Base-by-base conservation (phyloP, 495 filamentous ascomycete species). In the Podospora pseudopauciseta region DNA sequence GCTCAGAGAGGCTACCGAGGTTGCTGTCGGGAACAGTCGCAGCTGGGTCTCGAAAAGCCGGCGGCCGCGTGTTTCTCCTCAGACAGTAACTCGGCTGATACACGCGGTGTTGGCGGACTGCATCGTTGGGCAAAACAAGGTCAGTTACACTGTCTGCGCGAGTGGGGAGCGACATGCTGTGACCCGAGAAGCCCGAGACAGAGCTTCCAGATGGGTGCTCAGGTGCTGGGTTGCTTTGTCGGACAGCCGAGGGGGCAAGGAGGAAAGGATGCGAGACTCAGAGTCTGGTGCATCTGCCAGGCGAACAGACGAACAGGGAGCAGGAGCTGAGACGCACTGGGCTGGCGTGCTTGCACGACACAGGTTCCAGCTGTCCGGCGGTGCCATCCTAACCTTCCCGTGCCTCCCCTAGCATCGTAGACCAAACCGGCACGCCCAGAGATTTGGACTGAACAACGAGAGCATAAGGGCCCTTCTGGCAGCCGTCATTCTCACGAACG, bases 91-190 rank as follows among this genome's bases (percentile, higher is more conserved):
- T 63, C 69, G 65, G 61, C 27, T 39, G 63, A 34, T 67, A 67
- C 13, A 65, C 58, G 63, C 69, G 28, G 63, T 65, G 67, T 68
- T 62, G 70, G 72, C 60, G 60, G 62, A 64, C 74, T 76, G 72
- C 74, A 76, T 74, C 63, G 65, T 28, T 30, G 55, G 44, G 60
- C 64, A 61, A 61, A 54, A 55, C 23, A 66, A 66, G 32, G 60
- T 73, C 63, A 73, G 68, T 63, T 60, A 65, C 27, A 57, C 65
- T 63, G 54, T 26, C 34, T 49, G 53, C 61, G 65, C 39, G 60
- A 63, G 69, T 74, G 53, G 23, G 58, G 23, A 32, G 19, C 0
- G 26, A 26, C 58, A 60, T 63, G 66, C 30, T 28, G 64, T 69
- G 62, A 66, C 30, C 32, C 63, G 59, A 64, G 63, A 63, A 60